Evolutionary conservation across 345 rosid species (phyloP), one percentile per base, ranked within the genome.

Genomic region (Jatropha curcas): DNA sequence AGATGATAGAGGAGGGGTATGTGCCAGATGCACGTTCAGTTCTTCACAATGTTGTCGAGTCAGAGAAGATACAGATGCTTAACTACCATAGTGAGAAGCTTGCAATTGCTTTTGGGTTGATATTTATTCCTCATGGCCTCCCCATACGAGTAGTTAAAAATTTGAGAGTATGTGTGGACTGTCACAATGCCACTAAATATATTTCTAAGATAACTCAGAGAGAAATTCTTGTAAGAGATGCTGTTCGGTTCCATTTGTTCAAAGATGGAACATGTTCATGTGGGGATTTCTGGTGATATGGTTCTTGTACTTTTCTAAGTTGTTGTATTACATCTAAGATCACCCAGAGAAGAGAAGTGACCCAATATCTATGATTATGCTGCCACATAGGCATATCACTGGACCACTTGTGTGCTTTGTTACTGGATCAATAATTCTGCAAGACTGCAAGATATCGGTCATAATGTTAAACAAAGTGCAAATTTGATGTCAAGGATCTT

Each of bases 261-360:
- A 90, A 86, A 83, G 88, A 89, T 89, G 98, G 98, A 81, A 78
- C 77, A 9, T 94, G 98, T 81, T 94, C 97, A 31, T 94, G 97
- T 4, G 95, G 97, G 74, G 97, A 94, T 84, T 94, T 94, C 82
- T 92, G 98, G 98, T 94, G 82, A 90, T 71, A 71, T 22, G 51
- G 56, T 62, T 55, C 24, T 75, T 76, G 62, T 45, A 28, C 52
- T 24, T 63, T 60, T 61, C 43, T 52, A 52, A 73, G 28, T 64
- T 50, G 50, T 31, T 20, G 27, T 41, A 22, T 13, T 51, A 17
- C 48, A 53, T 2, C 53, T 17, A 65, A 1, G 16, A 65, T 41
- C 68, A 46, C 51, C 51, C 20, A 46, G 65, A 41, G 25, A 53
- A 55, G 31, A 8, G 59, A 72, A n/a, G n/a, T n/a, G n/a, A n/a